Evolutionary conservation across 2,329 filamentous ascomycete genomes (phyloP), one percentile per base, ranked within the genome.

Genomic region (Phaeosphaeria sp.): DNA sequence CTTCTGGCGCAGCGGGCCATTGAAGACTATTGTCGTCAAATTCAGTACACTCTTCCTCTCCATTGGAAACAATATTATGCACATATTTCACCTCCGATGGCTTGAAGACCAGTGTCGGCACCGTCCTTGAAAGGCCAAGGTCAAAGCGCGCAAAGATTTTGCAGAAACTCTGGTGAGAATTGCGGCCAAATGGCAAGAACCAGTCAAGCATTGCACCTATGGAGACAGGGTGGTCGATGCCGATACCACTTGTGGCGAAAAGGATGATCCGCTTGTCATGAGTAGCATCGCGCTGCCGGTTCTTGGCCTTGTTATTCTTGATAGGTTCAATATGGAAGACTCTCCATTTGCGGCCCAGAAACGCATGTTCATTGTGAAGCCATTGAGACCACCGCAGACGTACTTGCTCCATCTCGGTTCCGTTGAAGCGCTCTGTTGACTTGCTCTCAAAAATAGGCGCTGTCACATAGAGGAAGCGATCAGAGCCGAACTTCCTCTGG

Each of bases 101-200:
- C 7, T 68, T 63, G 56, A 83, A 81, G 0, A 43, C 47, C 0
- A 79, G 30, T 0, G 76, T 74, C 0, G 77, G 73, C 13, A 62
- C 69, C 0, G 79, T 82, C 10, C 72, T 70, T 0, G 81, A 83
- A 0, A 80, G 66, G 0, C 71, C 75, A 2, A 83, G 69, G 30
- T 80, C 78, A 0, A 82, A 55, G 5, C 81, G 72, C 13, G 80
- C 73, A 56, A 72, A 81, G 0, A 72, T 72, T 56, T 83, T 83
- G 58, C 74, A 77, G 17, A 77, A 78, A 1, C 59, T 54, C 58
- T 80, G 76, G 0, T 73, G 1, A 1, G 46, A 7, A 54, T 82
- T 83, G 52, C 20, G 0, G 46, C 23, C 7, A 80, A 68, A 0
- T 76, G 75, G 4, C 82, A 60, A 47, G 78, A 78, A 73, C 76